Base-by-base conservation (phyloP, 208 protist genomes). In the Wallacemonas collosoma region DNA sequence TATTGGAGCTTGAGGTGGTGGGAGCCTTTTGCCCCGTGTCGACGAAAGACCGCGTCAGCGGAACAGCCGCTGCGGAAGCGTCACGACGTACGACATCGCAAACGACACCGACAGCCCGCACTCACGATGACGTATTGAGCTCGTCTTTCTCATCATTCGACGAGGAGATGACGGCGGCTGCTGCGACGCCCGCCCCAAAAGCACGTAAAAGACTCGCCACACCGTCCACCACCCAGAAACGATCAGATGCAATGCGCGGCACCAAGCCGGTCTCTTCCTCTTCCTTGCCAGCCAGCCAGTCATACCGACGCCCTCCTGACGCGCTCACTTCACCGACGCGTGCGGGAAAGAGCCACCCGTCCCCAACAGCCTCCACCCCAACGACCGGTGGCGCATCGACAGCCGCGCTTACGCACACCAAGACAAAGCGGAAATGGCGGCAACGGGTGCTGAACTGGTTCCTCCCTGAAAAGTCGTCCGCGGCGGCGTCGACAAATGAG, bases 1-100 rank as follows among this genome's bases (percentile, higher is more conserved):
- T 62, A 26, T 38, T 62, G 8, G 56, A 62, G 56, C 56, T 62
- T 38, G 56, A 62, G 56, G 56, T 62, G 56, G 56, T 62, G 36
- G 56, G 56, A 9, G 56, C 56, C 36, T 26, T 62, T 5, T 38
- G 56, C 3, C 17, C 8, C 36, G 36, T 26, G 8, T 3, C 35
- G 38, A 8, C 7, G 5, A 62, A 43, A 38, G 36, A 62, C 26
- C 26, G 26, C 26, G 26, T 26, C 26, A 26, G 26, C 26, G 26
- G 26, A 26, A 26, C 26, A 26, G 26, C 26, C 26, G 26, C 26
- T 26, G 26, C 26, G 26, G 26, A 26, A 26, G 56, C 56, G 6
- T 3, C 56, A 38, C 26, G 36, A 12, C 45, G 45, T 12, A 12
- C 45, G 45, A 50, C 8, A 12, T 50, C 45, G 45, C 0, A 50